These are phyloP conservation scores for Candida odintsovae DNA, from an alignment of 805 yeast species.

Conservation along the genomic window DNA sequence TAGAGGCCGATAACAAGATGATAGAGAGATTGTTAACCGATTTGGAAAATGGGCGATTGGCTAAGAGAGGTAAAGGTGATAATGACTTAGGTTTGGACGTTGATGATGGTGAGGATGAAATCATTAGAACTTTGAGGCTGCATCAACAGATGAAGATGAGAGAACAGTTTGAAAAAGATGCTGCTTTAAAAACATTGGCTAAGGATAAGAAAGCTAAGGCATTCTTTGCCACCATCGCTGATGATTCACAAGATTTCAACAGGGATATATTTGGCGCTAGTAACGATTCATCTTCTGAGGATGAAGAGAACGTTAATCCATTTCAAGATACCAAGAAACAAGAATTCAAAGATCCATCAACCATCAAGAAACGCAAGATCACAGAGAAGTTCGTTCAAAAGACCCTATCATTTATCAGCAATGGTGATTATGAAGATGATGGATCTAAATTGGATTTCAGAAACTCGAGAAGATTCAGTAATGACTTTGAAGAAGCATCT, in stretches of 20 bases:
- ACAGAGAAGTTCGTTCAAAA: slow-evolving; percentile 52
- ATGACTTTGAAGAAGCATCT: slow-evolving; percentile 29
- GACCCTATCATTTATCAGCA: slow-evolving; percentile 47
- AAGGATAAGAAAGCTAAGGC: slow-evolving; percentile 57
- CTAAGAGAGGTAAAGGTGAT: slow-evolving; percentile 44
- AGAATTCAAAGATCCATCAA: slow-evolving; percentile 17
- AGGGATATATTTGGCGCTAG: slow-evolving; percentile 27
- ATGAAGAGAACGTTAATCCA: slow-evolving; percentile 23
- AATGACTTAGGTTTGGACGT: slow-evolving; percentile 55
- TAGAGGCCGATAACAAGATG: slow-evolving; percentile 54
- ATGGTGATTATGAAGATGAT: slow-evolving; percentile 21
- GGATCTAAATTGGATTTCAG: neutral
- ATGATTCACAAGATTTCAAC: slow-evolving; percentile 31
- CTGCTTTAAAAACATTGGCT: slow-evolving; percentile 41
- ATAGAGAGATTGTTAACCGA: slow-evolving; percentile 66
- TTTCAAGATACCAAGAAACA: slow-evolving; percentile 25
- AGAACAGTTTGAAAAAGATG: slow-evolving; percentile 44
- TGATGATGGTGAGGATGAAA: slow-evolving; percentile 71
- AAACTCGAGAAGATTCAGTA: slow-evolving; percentile 26
- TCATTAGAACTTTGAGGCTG: slow-evolving; percentile 28
- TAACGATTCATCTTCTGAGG: slow-evolving; percentile 23
- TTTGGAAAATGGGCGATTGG: slow-evolving; percentile 64
- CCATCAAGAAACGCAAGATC: slow-evolving; percentile 30
- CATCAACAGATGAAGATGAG: slow-evolving; percentile 24
- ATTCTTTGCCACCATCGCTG: slow-evolving; percentile 59